Conservation (phyloP, 345 rosid genomes). For the Lepidium aucheri region DNA sequence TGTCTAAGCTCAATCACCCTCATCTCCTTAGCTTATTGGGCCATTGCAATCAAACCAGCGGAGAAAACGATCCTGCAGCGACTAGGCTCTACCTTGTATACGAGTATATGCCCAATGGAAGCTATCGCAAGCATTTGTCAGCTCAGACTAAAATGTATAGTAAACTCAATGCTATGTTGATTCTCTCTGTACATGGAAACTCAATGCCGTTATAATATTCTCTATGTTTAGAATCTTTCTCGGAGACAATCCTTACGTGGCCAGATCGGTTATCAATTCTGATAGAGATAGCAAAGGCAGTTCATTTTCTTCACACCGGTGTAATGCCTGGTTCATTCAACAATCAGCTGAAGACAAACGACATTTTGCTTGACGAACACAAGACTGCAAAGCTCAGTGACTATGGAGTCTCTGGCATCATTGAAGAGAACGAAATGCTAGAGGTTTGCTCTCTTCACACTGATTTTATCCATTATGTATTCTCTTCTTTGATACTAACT, state of each 20-base stretch:
- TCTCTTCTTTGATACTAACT: conserved; percentile 1
- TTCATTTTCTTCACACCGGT: conserved; percentile 85
- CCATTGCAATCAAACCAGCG: conserved; percentile 53
- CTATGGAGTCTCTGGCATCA: conserved; percentile 73
- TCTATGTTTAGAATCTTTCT: conserved; percentile 45
- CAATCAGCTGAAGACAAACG: conserved; percentile 65
- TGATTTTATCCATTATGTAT: background rate
- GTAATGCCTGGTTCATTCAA: conserved; percentile 69
- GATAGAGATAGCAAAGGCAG: conserved; percentile 88
- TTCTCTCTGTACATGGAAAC: background rate
- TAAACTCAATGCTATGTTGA: background rate
- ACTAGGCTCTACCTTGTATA: conserved; percentile 63
- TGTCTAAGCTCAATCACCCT: conserved; percentile 89
- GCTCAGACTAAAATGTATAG: conserved; percentile 35
- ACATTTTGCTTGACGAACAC: conserved; percentile 88
- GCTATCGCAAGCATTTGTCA: conserved; percentile 64
- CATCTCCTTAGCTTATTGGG: conserved; percentile 82
- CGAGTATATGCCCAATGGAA: conserved; percentile 63
- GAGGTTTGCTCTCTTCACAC: conserved; percentile 42
- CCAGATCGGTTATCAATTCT: conserved; percentile 70
- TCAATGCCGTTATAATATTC: background rate
- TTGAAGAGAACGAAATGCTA: conserved; percentile 51
- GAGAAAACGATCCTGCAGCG: conserved; percentile 39
- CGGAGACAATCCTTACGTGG: conserved; percentile 78
- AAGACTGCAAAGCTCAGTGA: conserved; percentile 86